Base-by-base conservation (phyloP, 2,329 filamentous ascomycete genomes). In the Tolypocladium inflatum region DNA sequence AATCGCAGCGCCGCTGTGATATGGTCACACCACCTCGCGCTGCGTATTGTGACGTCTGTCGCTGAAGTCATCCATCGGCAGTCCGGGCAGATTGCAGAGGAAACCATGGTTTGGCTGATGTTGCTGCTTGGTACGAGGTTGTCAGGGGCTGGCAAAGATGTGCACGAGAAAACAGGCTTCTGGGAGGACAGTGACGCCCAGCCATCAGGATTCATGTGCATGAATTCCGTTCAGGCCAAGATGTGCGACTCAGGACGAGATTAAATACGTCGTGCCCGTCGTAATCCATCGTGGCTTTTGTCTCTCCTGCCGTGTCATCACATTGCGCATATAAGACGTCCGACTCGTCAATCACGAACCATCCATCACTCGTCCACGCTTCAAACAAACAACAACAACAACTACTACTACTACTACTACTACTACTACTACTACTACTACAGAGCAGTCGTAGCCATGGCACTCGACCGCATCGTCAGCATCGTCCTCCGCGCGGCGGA, bases 401-500 rank as follows among this genome's bases (percentile, higher is more conserved):
- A 45, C 4, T 10, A n/a, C n/a, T n/a, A n/a, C n/a, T n/a, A n/a
- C n/a, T n/a, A n/a, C n/a, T n/a, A n/a, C n/a, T n/a, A n/a, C n/a
- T n/a, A n/a, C n/a, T n/a, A n/a, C n/a, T n/a, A n/a, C n/a, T n/a
- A n/a, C n/a, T n/a, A n/a, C n/a, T n/a, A n/a, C n/a, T n/a, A n/a
- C n/a, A n/a, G n/a, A n/a, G n/a, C n/a, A n/a, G n/a, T 50, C 21
- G 26, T 17, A 38, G 66, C 55, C 61, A 76, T 75, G 73, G 73
- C 71, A 58, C 60, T 77, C 55, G 72, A 75, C 58, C 72, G 74
- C 54, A 63, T 77, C 57, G 66, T 76, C 59, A 74, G 71, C 60
- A 64, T 75, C 58, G 57, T 71, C 52, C 68, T 77, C 53, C 74
- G 75, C 35, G 65, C 66, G 37, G 71, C 73, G 21, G 69, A 90